Evolutionary conservation across 805 yeast genomes (phyloP), one percentile per base, ranked within the genome.

Genomic region (Candida incommunis): DNA sequence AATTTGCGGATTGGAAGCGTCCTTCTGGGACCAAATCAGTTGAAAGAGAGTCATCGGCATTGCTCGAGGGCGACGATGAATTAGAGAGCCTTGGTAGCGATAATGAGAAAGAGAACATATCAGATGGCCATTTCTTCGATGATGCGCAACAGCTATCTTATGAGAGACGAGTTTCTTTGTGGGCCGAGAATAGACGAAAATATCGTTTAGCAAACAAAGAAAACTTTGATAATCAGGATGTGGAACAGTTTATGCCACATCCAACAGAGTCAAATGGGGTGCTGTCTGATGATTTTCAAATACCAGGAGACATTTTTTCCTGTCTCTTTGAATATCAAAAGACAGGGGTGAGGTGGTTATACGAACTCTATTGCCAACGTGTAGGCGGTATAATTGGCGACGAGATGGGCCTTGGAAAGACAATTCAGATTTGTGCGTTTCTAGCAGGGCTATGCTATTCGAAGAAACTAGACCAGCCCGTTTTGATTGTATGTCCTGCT

Each of bases 351-450:
- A 95, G 92, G 55, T 90, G 98, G 98, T 72, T 92, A 2, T 88
- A 94, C 80, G 98, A 92, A 57, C 67, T 92, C n/a, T 80, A 83
- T 55, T 71, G 77, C 20, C 97, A 92, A 60, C 77, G 75, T 43
- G 81, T 88, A 2, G 98, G 98, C 2, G 98, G 98, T 0, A 92
- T 92, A 21, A 72, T 92, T 35, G 96, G 97, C 22, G 98, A 92
- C 62, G 98, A 92, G 61, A 92, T 92, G 98, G 98, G 98, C 0
- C 64, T 92, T 16, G 98, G 98, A 2, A 92, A 92, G 57, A 92
- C 98, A 0, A 82, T 92, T 43, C 97, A 92, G 58, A 75, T 92
- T 5, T 86, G 87, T 40, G 78, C 96, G 1, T 92, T 90, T 60
- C 56, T 92, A 5, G 96, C 97, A 0, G 92, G 95, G 0, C 67